Evolutionary conservation across 1,139 yeast species (phyloP), one percentile per base, ranked within the genome.

Genomic region (Saccharomyces uvarum): DNA sequence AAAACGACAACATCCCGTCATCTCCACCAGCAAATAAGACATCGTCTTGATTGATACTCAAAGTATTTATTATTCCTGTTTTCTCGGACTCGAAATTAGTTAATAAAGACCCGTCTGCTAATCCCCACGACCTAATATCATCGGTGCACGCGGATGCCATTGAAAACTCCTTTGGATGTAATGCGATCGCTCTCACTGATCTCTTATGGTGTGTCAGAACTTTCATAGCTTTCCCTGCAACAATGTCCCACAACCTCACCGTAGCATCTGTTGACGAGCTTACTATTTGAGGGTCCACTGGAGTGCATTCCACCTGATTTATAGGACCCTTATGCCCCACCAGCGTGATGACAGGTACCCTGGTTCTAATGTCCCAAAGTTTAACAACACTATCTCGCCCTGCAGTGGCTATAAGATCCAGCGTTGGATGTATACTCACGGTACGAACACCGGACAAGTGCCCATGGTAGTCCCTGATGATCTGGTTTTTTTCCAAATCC

Each of bases 321-420:
- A 95, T 80, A 26, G 95, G 87, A 46, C 81, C 79, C 58, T 82
- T 79, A 70, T 95, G 99, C 0, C 99, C 99, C 2, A 84, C 76
- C 49, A 95, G 73, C 0, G 86, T 86, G 78, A 86, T 85, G 0
- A 88, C 84, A 16, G 91, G 85, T 2, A 80, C 73, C 54, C 95
- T 75, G 0, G 96, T 81, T 56, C 99, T 77, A 56, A 93, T 84
- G 70, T 95, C 99, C 99, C 99, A 95, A 3, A 89, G 85, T 55
- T 96, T 74, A 0, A 91, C 86, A 0, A 87, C 87, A 4, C 91
- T 79, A 69, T 95, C 99, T 56, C 96, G 75, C 11, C 98, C 96
- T 2, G 93, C 98, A 3, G 96, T 86, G 16, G 86, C 87, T n/a
- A 95, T 73, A 11, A 93, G 70, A 64, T 91, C 96, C 44, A 91